phyloP scores from a whole-genome alignment of 176 grass and related monocot species.

The Areca catechu region DNA sequence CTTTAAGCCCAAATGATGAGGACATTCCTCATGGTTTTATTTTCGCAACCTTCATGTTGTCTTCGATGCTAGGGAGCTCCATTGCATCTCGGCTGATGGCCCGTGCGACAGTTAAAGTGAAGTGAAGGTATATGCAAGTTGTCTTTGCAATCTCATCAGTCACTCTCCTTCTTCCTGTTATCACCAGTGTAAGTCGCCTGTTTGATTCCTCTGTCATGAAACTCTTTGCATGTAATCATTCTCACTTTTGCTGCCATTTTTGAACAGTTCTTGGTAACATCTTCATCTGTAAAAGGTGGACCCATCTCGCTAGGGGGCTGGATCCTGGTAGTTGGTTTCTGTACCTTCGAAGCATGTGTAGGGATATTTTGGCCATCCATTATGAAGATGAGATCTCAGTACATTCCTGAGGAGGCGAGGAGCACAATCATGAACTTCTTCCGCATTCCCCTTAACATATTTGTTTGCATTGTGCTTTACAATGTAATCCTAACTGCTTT shows the following conservation, averaged over 20 bases:
- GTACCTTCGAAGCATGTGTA: conserved; percentile 14
- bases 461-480: conserved; percentile 16
- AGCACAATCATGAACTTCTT: conserved; percentile 18
- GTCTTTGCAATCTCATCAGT: neutral
- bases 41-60: conserved; percentile 14
- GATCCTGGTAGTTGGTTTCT: conserved; percentile 12
- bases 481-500: conserved; percentile 4
- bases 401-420: conserved; percentile 17
- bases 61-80: conserved; percentile 10
- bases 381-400: conserved; percentile 21
- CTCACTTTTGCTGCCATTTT: neutral
- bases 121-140: conserved; percentile 14
- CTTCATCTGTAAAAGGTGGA: conserved; percentile 2
- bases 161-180: conserved; percentile 10
- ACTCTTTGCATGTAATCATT: neutral
- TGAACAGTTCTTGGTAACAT: conserved; percentile 1
- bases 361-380: conserved; percentile 17
- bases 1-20: conserved; percentile 11
- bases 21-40: conserved; percentile 17
- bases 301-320: conserved; percentile 4
- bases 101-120: conserved; percentile 4
- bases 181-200: neutral
- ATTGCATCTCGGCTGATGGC: conserved; percentile 11
- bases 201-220: neutral
- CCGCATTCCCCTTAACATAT: conserved; percentile 17